phyloP scores from a whole-genome alignment of 2,329 filamentous ascomycete species.

The Pseudophaeomoniella oleicola region DNA sequence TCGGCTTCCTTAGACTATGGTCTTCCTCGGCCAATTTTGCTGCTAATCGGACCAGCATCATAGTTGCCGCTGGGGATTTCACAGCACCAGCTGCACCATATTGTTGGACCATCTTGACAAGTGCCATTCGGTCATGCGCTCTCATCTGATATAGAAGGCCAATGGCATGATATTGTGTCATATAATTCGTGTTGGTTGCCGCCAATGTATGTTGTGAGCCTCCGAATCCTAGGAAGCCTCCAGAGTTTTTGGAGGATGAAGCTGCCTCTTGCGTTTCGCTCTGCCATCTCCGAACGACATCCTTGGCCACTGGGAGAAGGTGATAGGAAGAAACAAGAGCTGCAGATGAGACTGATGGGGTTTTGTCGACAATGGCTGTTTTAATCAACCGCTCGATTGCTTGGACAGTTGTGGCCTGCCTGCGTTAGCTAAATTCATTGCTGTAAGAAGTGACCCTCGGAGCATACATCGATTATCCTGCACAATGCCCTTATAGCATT shows the following conservation, averaged over 20 bases:
- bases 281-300: conserved; percentile 95
- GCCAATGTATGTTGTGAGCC: conserved; percentile 60
- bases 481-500: conserved; percentile 94
- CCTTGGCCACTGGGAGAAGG: conserved; percentile 85
- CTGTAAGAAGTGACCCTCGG: conserved; percentile 2
- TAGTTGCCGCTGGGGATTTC: conserved; percentile 84
- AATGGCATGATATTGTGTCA: conserved; percentile 98
- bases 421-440: conserved; percentile 11
- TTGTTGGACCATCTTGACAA: conserved; percentile 99
- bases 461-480: conserved; percentile 82
- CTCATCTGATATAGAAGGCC: conserved; percentile 96
- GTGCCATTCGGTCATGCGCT: conserved; percentile 89
- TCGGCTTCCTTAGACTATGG: conserved; percentile 71
- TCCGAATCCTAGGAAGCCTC: conserved; percentile 87
- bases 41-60: conserved; percentile 84
- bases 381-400: conserved; percentile 98
- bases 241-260: conserved; percentile 72
- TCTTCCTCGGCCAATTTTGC: conserved; percentile 93
- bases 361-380: conserved; percentile 98
- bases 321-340: conserved; percentile 96
- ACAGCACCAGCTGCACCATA: conserved; percentile 82
- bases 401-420: conserved; percentile 80
- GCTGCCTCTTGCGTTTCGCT: conserved; percentile 97
- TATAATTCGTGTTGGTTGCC: conserved; percentile 72
- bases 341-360: conserved; percentile 89